Evolutionary conservation across 2,329 filamentous ascomycete species (phyloP).

Genomic region (Nothophaeocryptopus gaeumannii): DNA sequence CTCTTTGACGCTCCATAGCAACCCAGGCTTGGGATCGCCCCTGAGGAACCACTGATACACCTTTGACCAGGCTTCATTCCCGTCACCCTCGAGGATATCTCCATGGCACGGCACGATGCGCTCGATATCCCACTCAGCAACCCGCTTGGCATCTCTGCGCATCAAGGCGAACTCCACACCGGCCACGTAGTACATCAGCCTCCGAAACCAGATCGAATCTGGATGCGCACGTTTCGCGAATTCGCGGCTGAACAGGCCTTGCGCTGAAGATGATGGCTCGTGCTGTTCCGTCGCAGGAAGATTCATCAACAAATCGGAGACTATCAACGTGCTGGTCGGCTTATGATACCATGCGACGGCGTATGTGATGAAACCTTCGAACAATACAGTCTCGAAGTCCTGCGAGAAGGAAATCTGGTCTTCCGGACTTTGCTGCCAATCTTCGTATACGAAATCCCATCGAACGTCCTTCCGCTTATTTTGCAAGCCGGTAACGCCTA

Average conservation of each 20-base stretch:
- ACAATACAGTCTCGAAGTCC: slow-evolving; percentile 16
- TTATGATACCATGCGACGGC: slow-evolving; percentile 19
- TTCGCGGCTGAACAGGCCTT: slow-evolving; percentile 6
- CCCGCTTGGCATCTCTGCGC: slow-evolving; percentile 14
- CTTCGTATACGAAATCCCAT: slow-evolving; percentile 16
- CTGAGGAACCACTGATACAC: slow-evolving; percentile 16
- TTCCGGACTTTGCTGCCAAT: slow-evolving; percentile 5
- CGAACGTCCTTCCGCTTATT: slow-evolving; percentile 14
- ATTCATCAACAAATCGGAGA: slow-evolving; percentile 17
- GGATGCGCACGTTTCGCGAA: slow-evolving; percentile 13
- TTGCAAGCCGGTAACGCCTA: slow-evolving; percentile 12
- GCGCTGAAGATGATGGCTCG: slow-evolving; percentile 1
- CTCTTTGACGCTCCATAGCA: slow-evolving; percentile 8
- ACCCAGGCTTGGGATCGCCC: not conserved
- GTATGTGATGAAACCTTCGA: slow-evolving; percentile 20
- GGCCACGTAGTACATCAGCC: slow-evolving; percentile 18
- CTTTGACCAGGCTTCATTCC: slow-evolving; percentile 10
- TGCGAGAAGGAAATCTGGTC: slow-evolving; percentile 2
- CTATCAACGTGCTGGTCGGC: slow-evolving; percentile 14
- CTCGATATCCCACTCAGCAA: slow-evolving; percentile 14
- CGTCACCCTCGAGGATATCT: slow-evolving; percentile 11
- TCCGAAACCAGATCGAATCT: slow-evolving; percentile 11
- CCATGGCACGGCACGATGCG: slow-evolving; percentile 17
- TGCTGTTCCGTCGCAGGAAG: slow-evolving; percentile 14
- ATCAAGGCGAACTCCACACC: slow-evolving; percentile 11